A percentile compares a stretch with the other conserved stretches of the same genome.
phyloP scores from a whole-genome alignment of 805 yeast genomes.

The Candida cerambycidarum region DNA sequence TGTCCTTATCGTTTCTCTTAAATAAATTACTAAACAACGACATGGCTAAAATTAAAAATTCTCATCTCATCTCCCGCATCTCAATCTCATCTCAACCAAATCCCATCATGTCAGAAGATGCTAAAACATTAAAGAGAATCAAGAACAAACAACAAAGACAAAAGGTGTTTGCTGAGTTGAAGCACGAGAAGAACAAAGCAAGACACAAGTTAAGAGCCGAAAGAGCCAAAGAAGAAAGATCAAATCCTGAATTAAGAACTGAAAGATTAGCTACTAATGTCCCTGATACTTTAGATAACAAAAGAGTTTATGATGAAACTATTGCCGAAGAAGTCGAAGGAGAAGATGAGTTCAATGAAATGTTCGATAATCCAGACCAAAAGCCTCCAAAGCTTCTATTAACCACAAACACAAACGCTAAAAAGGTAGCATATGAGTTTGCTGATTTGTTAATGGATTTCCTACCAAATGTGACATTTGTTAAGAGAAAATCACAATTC shows the following conservation, averaged over 20 bases:
- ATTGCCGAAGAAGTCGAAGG: slow-evolving; percentile 59
- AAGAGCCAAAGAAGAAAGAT: slow-evolving; percentile 84
- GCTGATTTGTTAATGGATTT: slow-evolving; percentile 83
- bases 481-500: slow-evolving; percentile 83
- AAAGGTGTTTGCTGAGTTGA: slow-evolving; percentile 68
- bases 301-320: slow-evolving; percentile 86
- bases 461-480: slow-evolving; percentile 81
- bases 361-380: slow-evolving; percentile 37
- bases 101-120: slow-evolving; percentile 16
- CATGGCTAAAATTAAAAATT: slow-evolving; percentile 22
- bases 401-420: slow-evolving; percentile 87
- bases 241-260: slow-evolving; percentile 77
- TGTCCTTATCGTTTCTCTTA: slow-evolving; percentile 27
- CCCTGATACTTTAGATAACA: slow-evolving; percentile 79
- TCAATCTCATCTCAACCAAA: too few species aligned
- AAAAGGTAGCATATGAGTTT: slow-evolving; percentile 84
- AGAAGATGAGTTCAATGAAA: slow-evolving; percentile 62
- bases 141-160: slow-evolving; percentile 81
- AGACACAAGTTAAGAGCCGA: slow-evolving; percentile 76
- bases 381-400: slow-evolving; percentile 81
- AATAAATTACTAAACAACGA: slow-evolving; percentile 36
- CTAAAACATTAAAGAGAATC: slow-evolving; percentile 43
- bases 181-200: slow-evolving; percentile 71
- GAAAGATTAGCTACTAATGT: slow-evolving; percentile 77
- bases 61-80: slow-evolving; percentile 15